Base-by-base conservation (phyloP, 345 rosid genomes). In the Crucihimalaya himalaica region DNA sequence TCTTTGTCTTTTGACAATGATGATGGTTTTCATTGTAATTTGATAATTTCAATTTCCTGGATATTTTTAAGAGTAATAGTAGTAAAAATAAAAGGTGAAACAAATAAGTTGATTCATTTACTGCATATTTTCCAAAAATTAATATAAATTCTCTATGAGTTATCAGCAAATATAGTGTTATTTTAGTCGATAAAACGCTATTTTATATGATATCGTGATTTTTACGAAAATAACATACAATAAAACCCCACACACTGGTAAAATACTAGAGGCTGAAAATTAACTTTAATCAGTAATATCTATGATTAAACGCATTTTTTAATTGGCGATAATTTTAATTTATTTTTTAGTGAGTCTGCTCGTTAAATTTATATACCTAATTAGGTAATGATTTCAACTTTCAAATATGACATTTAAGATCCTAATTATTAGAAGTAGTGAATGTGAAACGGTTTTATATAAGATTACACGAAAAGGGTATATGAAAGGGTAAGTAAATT, bases 401-500 rank as follows among this genome's bases (percentile, higher is more conserved):
- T 58, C 45, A 57, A 11, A 34, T 18, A 58, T 32, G 47, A 46
- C 19, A 57, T 15, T 58, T 46, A n/a, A 42, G 39, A 57, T 10
- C 34, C 12, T 60, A 59, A 5, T 34, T 59, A 60, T 8, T 10
- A 63, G 35, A 28, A 66, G 20, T 27, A 58, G 37, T 47, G 7
- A 74, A 47, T 66, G 65, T 74, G 53, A 28, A 66, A 28, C 35
- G 34, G 32, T 13, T 37, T 20, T n/a, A 58, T 20, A 15, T n/a
- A n/a, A n/a, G n/a, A 2, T 19, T 13, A 25, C 46, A 50, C 67
- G 27, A 25, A 10, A 12, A 11, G 16, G 62, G 77, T 25, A 51
- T 29, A 53, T 42, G 74, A 68, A 75, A 60, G 39, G 79, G 16
- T 59, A 48, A 57, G 11, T 43, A 52, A 52, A 52, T 32, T 31